Conservation (phyloP, 2,329 filamentous ascomycete species). For the Nigrograna mackinnonii region DNA sequence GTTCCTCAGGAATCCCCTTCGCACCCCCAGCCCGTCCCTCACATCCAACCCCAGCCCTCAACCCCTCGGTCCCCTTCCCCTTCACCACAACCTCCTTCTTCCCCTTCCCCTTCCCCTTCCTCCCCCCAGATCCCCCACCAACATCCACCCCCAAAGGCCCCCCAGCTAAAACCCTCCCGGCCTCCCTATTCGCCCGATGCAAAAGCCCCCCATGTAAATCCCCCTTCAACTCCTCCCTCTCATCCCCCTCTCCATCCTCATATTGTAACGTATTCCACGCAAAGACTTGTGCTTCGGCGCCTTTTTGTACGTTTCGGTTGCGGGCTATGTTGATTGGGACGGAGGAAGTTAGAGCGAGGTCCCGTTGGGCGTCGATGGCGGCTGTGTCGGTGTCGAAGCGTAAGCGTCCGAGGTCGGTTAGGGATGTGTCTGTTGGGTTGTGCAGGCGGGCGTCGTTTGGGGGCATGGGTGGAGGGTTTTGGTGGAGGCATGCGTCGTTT, state of each 20-base stretch:
- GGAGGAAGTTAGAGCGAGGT: slow-evolving; percentile 20
- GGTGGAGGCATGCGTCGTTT: neutral
- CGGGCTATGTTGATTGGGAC: slow-evolving; percentile 17
- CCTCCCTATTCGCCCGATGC: slow-evolving; percentile 35
- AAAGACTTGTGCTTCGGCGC: slow-evolving; percentile 28
- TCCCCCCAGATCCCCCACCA: slow-evolving; percentile 2
- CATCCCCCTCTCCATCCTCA: slow-evolving; percentile 21
- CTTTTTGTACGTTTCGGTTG: slow-evolving; percentile 23
- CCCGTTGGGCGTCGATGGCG: slow-evolving; percentile 29
- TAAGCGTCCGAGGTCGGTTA: slow-evolving; percentile 29
- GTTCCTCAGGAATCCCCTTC: too few species aligned
- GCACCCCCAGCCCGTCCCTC: too few species aligned
- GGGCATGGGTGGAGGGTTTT: too few species aligned
- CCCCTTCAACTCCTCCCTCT: slow-evolving; percentile 34
- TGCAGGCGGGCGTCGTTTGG: neutral
- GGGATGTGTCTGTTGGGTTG: slow-evolving; percentile 6
- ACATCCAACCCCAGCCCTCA: too few species aligned
- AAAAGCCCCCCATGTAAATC: slow-evolving; percentile 37
- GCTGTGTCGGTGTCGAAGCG: slow-evolving; percentile 36
- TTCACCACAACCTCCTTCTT: neutral
- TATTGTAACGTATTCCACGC: slow-evolving; percentile 33
- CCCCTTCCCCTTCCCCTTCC: slow-evolving; percentile 1
- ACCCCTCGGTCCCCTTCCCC: too few species aligned
- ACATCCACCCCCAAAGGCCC: neutral
- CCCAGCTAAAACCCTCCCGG: slow-evolving; percentile 5